These are phyloP conservation scores for Naganishia vishniacii DNA, from an alignment of 768 basidiomycete species.

Conservation along the genomic window DNA sequence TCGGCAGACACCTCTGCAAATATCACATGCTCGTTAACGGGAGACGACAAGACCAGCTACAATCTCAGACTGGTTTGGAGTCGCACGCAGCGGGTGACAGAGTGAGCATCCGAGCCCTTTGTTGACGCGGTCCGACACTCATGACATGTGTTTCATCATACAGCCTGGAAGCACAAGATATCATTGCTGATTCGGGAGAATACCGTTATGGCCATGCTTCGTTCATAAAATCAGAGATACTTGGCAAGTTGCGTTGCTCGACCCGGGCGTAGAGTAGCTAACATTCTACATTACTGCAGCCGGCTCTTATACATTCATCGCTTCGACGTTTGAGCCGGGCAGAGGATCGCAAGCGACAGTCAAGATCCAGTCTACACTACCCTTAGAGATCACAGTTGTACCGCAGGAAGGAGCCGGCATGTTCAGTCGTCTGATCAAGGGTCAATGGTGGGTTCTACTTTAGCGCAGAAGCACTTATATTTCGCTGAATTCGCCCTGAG, in stretches of 20 bases:
- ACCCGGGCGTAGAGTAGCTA: too few species aligned
- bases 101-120: constrained; percentile 67
- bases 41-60: constrained; percentile 59
- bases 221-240: constrained; percentile 52
- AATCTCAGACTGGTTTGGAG: constrained; percentile 69
- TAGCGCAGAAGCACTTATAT: background rate
- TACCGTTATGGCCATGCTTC: constrained; percentile 74
- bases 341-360: constrained; percentile 65
- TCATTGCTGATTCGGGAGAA: constrained; percentile 67
- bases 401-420: constrained; percentile 87
- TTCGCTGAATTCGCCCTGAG: background rate
- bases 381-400: constrained; percentile 62
- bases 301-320: constrained; percentile 75
- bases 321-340: constrained; percentile 74
- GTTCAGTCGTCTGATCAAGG: constrained; percentile 65
- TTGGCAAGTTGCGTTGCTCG: constrained; percentile 51
- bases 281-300: constrained; percentile 49
- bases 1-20: too few species aligned
- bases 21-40: constrained; percentile 49
- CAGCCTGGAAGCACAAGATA: constrained; percentile 59
- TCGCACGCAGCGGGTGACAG: constrained; percentile 64
- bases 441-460: constrained; percentile 60
- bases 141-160: background rate
- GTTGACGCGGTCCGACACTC: too few species aligned
- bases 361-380: constrained; percentile 58